Evolutionary conservation across 2,329 filamentous ascomycete species (phyloP), one percentile per base, ranked within the genome.

Genomic region (Whalleya microplaca): DNA sequence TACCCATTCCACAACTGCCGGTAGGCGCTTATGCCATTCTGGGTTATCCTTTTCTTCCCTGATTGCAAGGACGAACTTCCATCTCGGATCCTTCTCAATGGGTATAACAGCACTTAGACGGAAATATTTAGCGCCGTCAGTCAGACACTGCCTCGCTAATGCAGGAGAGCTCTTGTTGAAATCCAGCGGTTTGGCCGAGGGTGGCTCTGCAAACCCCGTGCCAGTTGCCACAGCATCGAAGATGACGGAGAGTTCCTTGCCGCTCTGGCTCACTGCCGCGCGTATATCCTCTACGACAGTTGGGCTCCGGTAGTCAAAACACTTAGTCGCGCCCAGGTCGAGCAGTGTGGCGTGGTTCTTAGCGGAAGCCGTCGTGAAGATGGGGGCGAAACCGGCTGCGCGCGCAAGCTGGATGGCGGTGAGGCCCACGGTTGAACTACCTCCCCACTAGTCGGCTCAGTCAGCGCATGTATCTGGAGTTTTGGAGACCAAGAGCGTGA

Each of bases 241-340:
- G 48, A 58, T 43, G 19, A 45, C 44, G 21, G 49, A 2, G 1
- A 62, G 51, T 23, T 42, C 29, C 20, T 50, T 52, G 21, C 51
- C 48, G 42, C 41, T 45, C 23, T 48, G 45, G 20, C 14, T 8
- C 18, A 41, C 55, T 6, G 55, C 58, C 51, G 53, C 37, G 23
- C 23, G 23, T 27, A 62, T 46, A 21, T 66, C 60, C 45, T 59
- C 42, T 44, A 73, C 63, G 12, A 52, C 62, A 45, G 62, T 37
- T 45, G 64, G 57, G 43, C 66, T 60, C 64, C 62, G 47, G 63
- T 75, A 69, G 53, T 75, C 69, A 58, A 75, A 71, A 32, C 68
- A 27, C 23, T 27, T 4, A 9, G 23, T 27, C 1, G 71, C 72
- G 20, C 72, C 71, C 5, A 73, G 63, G 7, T 52, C 56, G 27